A percentile compares a stretch with the other conserved stretches of the same genome.
Evolutionary conservation across 495 filamentous ascomycete genomes (phyloP).

Genomic region (Penicillium arizonense): DNA sequence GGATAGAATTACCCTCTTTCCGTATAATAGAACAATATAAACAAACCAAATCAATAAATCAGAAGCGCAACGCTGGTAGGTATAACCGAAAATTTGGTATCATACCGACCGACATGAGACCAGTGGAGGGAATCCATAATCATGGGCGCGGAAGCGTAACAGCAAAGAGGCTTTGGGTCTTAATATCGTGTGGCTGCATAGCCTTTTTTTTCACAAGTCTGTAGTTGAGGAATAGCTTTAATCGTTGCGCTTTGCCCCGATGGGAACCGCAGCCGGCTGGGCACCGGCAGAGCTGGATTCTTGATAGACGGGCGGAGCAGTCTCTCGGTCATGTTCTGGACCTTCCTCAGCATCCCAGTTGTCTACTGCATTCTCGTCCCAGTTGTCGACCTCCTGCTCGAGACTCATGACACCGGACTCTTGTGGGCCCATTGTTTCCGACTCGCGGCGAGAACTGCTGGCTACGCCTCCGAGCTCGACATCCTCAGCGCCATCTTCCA

Average conservation of each 20-base stretch:
- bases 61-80: slow-evolving; percentile 8
- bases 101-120: slow-evolving; percentile 21
- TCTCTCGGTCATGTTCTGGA: slow-evolving; percentile 11
- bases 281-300: slow-evolving; percentile 8
- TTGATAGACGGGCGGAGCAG: slow-evolving; percentile 20
- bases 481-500: slow-evolving; percentile 54
- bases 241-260: slow-evolving; percentile 18
- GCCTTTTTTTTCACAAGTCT: background rate
- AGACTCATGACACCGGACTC: slow-evolving; percentile 54
- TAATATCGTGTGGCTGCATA: background rate
- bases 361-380: slow-evolving; percentile 79
- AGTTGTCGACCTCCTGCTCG: slow-evolving; percentile 76
- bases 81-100: slow-evolving; percentile 14
- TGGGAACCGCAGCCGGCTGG: background rate
- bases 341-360: slow-evolving; percentile 67
- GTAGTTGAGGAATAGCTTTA: background rate
- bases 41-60: slow-evolving; percentile 2
- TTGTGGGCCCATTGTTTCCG: slow-evolving; percentile 56
- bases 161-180: background rate
- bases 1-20: background rate
- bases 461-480: slow-evolving; percentile 54
- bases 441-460: slow-evolving; percentile 41
- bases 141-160: slow-evolving; percentile 4
- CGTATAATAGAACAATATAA: slow-evolving; percentile 1
- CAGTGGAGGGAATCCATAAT: slow-evolving; percentile 20